A percentile compares a stretch with the other conserved stretches of the same genome.
phyloP scores from a whole-genome alignment of 1,284 basidiomycete species.

The Trichosporon sp. region DNA sequence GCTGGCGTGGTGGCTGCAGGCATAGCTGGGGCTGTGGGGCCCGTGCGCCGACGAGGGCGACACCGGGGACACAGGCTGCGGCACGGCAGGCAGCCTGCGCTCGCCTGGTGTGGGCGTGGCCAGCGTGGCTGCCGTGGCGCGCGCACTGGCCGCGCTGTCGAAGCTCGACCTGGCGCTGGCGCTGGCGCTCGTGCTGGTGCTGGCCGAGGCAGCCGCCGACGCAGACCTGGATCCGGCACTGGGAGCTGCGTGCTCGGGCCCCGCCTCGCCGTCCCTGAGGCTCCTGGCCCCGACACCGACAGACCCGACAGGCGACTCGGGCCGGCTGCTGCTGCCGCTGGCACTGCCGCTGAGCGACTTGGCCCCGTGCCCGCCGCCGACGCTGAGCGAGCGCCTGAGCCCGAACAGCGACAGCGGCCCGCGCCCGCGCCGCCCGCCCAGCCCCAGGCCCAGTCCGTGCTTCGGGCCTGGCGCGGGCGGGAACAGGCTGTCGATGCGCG shows the following conservation, averaged over 20 bases:
- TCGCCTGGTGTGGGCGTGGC: not conserved
- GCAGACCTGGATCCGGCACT: not conserved
- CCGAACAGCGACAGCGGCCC: not conserved
- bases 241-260: not conserved
- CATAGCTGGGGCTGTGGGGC: not conserved
- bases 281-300: not conserved
- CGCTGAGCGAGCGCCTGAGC: not conserved
- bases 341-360: not conserved
- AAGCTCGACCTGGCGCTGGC: not conserved
- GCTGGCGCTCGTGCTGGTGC: not conserved
- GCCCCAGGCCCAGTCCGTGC: not conserved
- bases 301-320: too few relatives aligned
- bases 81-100: not conserved
- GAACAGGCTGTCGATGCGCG: not conserved
- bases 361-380: not conserved
- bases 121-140: not conserved
- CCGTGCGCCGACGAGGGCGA: not conserved
- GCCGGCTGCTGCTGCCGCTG: too few relatives aligned
- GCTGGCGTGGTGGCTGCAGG: not conserved
- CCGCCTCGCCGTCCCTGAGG: not conserved
- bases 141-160: not conserved
- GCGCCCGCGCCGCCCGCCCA: not conserved
- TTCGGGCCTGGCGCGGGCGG: not conserved
- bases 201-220: not conserved
- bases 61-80: not conserved